Evolutionary conservation across 2,329 filamentous ascomycete species (phyloP), one percentile per base, ranked within the genome.

Genomic region (Ophiocordyceps sinensis): DNA sequence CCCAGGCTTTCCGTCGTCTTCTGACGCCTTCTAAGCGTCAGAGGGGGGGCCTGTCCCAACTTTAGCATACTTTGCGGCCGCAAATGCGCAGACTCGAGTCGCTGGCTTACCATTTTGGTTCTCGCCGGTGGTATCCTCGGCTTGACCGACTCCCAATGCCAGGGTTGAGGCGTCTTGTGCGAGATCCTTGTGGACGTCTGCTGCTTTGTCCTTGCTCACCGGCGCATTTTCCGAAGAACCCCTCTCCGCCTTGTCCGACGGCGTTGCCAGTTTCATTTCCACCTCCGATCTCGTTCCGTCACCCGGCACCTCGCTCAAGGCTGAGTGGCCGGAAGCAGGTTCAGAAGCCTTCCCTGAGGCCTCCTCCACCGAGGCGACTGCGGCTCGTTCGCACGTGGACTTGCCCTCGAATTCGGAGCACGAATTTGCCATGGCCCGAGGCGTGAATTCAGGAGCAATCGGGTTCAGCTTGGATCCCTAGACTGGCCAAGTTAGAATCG

Each of bases 391-490:
- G 4, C 6, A 23, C 34, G 38, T 26, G 36, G 19, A 13, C 29
- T 36, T 41, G 29, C 41, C 29, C 12, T 37, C 36, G 29, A 28
- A 4, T 19, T 38, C 29, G 9, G 21, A 10, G 9, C n/a, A 19
- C 19, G 23, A 28, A 12, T 31, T 28, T n/a, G 28, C 13, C 26
- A 26, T 5, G 31, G 38, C 36, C 17, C 64, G 64, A 38, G 73
- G 72, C 2, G 70, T 75, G 45, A 77, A 77, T 41, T 67, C 66
- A 36, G 69, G 65, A 26, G 73, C 73, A 49, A 66, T 60, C 28
- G 73, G 73, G 55, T 77, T 76, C 49, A 76, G 58, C 51, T 62
- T 71, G 45, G 63, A 68, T 56, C 60, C 67, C 70, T 75, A 57
- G 52, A 44, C 49, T 57, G 52, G 58, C 32, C 28, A 30, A 54